Base-by-base conservation (phyloP, 1,284 basidiomycete species). In the Ustanciosporium gigantosporum region DNA sequence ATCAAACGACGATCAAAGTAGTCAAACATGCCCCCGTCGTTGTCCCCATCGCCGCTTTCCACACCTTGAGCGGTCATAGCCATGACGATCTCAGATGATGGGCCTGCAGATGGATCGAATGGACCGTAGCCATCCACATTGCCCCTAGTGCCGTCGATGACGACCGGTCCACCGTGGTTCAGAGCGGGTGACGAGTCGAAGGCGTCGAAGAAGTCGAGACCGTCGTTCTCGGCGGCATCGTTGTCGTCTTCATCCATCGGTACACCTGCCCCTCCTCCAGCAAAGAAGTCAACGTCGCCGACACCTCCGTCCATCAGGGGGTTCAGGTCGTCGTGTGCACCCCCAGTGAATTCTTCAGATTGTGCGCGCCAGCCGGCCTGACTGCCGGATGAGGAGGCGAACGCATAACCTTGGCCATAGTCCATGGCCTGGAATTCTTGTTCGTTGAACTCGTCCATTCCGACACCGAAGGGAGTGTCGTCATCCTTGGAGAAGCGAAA, bases 1-100 rank as follows among this genome's bases (percentile, higher is more conserved):
- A 88, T 83, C 73, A 91, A 84, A 29, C 84, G 86, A 68, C 88
- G 84, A 78, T 98, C 93, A 77, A 98, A 96, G 79, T 95, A 96
- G 72, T 94, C 91, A 80, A 97, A 86, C 6, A 76, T 52, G 20
- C 55, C 59, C 31, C 53, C 40, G 32, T 39, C 58, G 19, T 58
- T 57, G 25, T 62, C 65, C 23, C 47, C 65, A 16, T 60, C 62
- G 8, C 50, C 50, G 16, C 47, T 53, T 19, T 66, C 64, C 21
- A 43, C 22, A 3, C 46, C 52, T 32, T 42, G 41, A 3, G 52
- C 58, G 15, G 47, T 47, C 85, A 94, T 88, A 0, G 89, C 88
- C 82, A 95, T 84, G 43, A 92, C 84, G 23, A 93, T 80, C 68
- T 91, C 88, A 3, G 86, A 82, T 46, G 53, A 53, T 2, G 60